phyloP scores from a whole-genome alignment of 495 filamentous ascomycete genomes.

The Hypoxylon cercidicola region DNA sequence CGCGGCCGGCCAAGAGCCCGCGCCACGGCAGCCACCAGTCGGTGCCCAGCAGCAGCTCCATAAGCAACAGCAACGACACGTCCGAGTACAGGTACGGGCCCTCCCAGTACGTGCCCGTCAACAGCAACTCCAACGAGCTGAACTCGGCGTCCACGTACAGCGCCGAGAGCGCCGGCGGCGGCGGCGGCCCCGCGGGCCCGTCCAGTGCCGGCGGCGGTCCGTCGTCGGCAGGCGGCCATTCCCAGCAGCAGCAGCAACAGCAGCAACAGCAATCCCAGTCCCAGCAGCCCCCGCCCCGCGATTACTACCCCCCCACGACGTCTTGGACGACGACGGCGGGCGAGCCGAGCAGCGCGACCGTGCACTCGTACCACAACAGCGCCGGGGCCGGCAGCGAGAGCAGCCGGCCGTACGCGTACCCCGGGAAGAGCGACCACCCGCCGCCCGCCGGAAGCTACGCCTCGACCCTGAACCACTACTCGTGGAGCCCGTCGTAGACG shows the following conservation, averaged over 20 bases:
- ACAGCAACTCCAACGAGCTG: constrained; percentile 46
- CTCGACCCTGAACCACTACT: constrained; percentile 49
- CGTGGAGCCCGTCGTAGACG: constrained; percentile 49
- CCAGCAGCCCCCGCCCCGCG: constrained; percentile 51
- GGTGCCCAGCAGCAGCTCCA: constrained; percentile 52
- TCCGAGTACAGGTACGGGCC: constrained; percentile 62
- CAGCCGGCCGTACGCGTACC: constrained; percentile 55
- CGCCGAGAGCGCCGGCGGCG: constrained; percentile 36
- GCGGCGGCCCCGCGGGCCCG: constrained; percentile 18
- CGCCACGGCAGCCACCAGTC: constrained; percentile 62
- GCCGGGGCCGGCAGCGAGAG: constrained; percentile 42
- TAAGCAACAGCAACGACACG: constrained; percentile 55
- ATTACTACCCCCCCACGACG: constrained; percentile 58
- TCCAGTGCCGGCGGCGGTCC: constrained; percentile 30
- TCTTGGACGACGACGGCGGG: constrained; percentile 58
- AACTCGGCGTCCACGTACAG: constrained; percentile 49
- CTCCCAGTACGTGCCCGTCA: constrained; percentile 42
- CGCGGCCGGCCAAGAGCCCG: constrained; percentile 64
- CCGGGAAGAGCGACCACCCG: constrained; percentile 47
- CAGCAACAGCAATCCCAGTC: constrained; percentile 26
- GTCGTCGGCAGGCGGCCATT: constrained; percentile 33
- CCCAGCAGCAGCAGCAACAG: constrained; percentile 28
- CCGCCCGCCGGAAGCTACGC: constrained; percentile 45
- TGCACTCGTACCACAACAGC: constrained; percentile 48
- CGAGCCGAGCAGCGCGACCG: constrained; percentile 47